Evolutionary conservation across 1,284 basidiomycete genomes (phyloP), one percentile per base, ranked within the genome.

Genomic region (Leccinum holopus): DNA sequence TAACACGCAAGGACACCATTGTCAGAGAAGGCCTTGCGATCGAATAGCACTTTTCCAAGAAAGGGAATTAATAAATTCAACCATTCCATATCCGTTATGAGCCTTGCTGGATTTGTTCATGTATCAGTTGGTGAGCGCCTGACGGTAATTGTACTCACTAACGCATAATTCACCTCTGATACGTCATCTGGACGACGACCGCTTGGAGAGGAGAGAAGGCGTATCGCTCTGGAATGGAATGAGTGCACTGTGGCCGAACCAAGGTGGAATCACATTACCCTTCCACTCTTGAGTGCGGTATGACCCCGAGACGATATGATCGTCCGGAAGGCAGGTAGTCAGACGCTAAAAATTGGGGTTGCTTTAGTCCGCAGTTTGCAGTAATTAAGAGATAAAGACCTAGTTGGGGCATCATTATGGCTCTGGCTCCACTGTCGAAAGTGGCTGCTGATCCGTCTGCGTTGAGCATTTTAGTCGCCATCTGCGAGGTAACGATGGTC

Each of bases 401-500:
- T 67, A 88, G 81, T 64, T 84, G 82, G 53, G 88, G 88, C 54
- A 84, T 77, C 81, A 91, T 82, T 56, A 88, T 73, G 16, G 83
- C 87, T 66, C 76, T 83, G 32, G 81, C 80, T 30, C 85, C 87
- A 52, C 83, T 82, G 63, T 88, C 85, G 65, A 87, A 90, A 56
- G 76, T 88, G 58, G 85, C 87, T 32, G 80, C 67, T 21, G 83
- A 78, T 54, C 88, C 90, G 68, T 90, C 85, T 6, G 78, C 74
- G 60, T 83, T 82, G 55, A 89, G 72, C 66, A 90, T 75, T 69
- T 87, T 90, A 0, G 86, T 90, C 9, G 86, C 80, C 63, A 91
- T 78, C 71, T 91, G 89, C 41, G 85, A 86, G 3, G 88, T 90
- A 39, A 82, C 78, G 54, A 90, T 77, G 55, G 88, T 78, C 88